Percentiles rank a stretch among this genome's conserved stretches.
Conservation (phyloP, 805 yeast genomes). For the Dipodascus geniculatus region DNA sequence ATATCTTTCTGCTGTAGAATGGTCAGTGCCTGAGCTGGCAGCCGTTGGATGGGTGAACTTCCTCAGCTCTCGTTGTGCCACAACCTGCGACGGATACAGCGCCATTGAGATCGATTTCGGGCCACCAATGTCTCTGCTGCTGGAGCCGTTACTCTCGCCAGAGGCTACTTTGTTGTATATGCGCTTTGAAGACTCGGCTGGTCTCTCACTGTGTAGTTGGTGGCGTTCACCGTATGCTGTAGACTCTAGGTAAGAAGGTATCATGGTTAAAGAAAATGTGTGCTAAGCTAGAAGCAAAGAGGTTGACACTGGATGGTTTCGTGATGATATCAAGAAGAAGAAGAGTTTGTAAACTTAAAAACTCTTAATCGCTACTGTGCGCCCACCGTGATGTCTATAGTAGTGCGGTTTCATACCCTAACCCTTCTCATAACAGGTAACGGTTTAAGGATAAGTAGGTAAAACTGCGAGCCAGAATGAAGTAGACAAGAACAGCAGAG, state of each 20-base stretch:
- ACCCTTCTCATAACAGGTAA: too few species aligned
- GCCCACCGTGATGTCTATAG: too few species aligned
- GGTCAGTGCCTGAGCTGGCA: background rate
- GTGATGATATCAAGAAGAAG: too few species aligned
- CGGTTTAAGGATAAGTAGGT: too few species aligned
- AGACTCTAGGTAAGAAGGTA: constrained; percentile 13
- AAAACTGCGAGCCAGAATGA: too few species aligned
- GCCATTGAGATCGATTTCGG: background rate
- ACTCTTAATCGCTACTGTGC: too few species aligned
- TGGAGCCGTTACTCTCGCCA: background rate
- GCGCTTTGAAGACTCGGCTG: background rate
- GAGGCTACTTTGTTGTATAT: background rate
- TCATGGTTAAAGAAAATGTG: too few species aligned
- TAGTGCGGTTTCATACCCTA: too few species aligned
- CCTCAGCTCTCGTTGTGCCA: background rate
- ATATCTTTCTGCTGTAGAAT: background rate
- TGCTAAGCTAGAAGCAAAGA: too few species aligned
- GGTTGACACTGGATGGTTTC: too few species aligned
- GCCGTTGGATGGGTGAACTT: background rate
- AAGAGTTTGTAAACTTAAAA: too few species aligned
- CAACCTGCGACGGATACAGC: background rate
- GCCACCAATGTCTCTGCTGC: background rate
- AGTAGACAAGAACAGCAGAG: too few species aligned
- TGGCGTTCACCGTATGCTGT: constrained; percentile 18
- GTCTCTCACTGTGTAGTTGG: background rate